A percentile compares a stretch with the other conserved stretches of the same genome.
These are phyloP conservation scores for Verticillium zaregamsianum DNA, from an alignment of 2,329 filamentous ascomycete species.

Conservation along the genomic window DNA sequence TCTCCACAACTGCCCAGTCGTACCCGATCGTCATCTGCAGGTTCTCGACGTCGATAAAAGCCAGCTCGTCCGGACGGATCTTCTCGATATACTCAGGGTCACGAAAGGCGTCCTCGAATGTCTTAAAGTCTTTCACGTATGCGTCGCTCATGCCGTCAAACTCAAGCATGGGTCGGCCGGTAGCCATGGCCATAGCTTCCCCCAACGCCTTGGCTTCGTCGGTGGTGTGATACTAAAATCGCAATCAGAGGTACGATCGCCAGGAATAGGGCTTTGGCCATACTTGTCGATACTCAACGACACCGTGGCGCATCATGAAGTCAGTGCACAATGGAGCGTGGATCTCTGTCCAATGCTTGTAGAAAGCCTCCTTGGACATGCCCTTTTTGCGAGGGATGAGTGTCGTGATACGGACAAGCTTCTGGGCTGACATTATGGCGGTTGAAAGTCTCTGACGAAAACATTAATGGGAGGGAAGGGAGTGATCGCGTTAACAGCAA, in stretches of 20 bases:
- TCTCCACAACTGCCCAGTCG: background rate
- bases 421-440: background rate
- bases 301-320: background rate
- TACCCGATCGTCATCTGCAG: background rate
- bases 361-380: background rate
- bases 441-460: too few relatives aligned
- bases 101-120: background rate
- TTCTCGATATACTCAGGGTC: background rate
- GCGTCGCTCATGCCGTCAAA: background rate
- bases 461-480: background rate
- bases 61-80: background rate
- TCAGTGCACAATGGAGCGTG: background rate
- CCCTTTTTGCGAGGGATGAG: background rate
- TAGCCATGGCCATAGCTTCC: background rate
- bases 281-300: background rate
- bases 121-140: background rate
- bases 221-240: background rate
- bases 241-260: background rate
- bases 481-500: too few relatives aligned
- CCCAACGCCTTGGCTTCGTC: background rate
- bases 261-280: background rate
- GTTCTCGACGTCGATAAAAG: background rate
- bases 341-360: background rate
- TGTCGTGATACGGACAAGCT: background rate
- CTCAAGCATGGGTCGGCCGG: background rate